These are phyloP conservation scores for Colletotrichum melonis DNA, from an alignment of 2,329 filamentous ascomycete species.

Conservation along the genomic window DNA sequence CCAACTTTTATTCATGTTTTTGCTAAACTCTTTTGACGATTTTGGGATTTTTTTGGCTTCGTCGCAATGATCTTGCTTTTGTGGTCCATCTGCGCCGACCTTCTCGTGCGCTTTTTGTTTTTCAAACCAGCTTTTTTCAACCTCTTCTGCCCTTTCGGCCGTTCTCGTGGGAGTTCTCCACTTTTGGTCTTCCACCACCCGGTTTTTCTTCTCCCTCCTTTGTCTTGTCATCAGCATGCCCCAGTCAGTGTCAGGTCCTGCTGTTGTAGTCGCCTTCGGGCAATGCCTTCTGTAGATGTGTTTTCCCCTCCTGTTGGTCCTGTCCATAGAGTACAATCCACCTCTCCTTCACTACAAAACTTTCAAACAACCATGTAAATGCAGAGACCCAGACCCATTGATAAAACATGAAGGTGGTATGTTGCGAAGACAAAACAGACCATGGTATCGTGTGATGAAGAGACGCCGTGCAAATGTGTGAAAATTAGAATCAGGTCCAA, in stretches of 20 bases:
- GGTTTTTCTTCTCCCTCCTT: neutral
- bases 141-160: constrained; percentile 1
- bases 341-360: constrained; percentile 7
- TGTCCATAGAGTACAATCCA: constrained; percentile 33
- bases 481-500: constrained; percentile 22
- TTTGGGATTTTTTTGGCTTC: constrained; percentile 30
- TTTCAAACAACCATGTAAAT: constrained; percentile 20
- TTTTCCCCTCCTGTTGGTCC: constrained; percentile 5
- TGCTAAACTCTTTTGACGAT: constrained; percentile 32
- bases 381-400: constrained; percentile 22
- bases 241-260: constrained; percentile 22
- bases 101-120: neutral
- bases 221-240: constrained; percentile 10
- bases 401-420: constrained; percentile 35
- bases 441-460: constrained; percentile 38
- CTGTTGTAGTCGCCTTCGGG: constrained; percentile 35
- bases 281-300: constrained; percentile 29
- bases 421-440: constrained; percentile 35
- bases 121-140: constrained; percentile 22
- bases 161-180: constrained; percentile 22
- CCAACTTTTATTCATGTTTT: constrained; percentile 36
- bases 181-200: constrained; percentile 23
- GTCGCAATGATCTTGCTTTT: constrained; percentile 18
- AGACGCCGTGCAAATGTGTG: constrained; percentile 35
- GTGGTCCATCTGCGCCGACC: neutral